Base-by-base conservation (phyloP, 495 filamentous ascomycete genomes). In the Delitschia confertaspora region DNA sequence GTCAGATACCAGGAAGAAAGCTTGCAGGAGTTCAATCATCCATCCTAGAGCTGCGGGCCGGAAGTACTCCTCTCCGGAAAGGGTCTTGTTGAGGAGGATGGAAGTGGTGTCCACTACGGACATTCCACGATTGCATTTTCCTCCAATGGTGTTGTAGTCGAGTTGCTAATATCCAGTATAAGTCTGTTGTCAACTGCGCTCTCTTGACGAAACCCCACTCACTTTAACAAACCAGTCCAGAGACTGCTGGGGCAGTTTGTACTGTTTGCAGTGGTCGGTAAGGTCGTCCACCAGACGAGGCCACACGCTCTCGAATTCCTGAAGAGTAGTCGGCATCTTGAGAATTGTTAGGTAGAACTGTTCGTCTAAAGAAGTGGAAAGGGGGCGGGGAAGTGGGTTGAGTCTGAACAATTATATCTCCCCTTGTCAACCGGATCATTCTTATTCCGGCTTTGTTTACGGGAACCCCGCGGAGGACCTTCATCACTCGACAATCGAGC, bases 51-150 rank as follows among this genome's bases (percentile, higher is more conserved):
- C 79, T 29, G 85, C 83, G 39, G 88, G 69, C 38, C 81, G 66
- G 69, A 88, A 85, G 70, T 85, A 88, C 64, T 95, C 83, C 42
- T 93, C 76, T 1, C 38, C 42, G 38, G 69, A 74, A 42, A 95
- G 76, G 42, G 80, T 70, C 43, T 78, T 69, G 58, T 75, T 68
- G 51, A 87, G 76, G 38, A 98, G 82, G 53, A 91, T 62, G 49
- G 82, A 78, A 41, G 78, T 76, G 35, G 87, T 89, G 69, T 98
- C 91, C 45, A 88, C 83, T 35, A 95, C 88, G 38, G 91, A 95
- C 78, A 98, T 91, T 65, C 93, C 91, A 53, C 91, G 85, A 70
- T 96, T 98, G 71, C 86, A 89, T 75, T 98, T 98, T 57, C 91
- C 91, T 57, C 93, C 93, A 35, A 88, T 67, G 11, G 83, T 75